These are phyloP conservation scores for Schoenoplectus tabernaemontani DNA, from an alignment of 202 grass and related monocot species.

Conservation along the genomic window DNA sequence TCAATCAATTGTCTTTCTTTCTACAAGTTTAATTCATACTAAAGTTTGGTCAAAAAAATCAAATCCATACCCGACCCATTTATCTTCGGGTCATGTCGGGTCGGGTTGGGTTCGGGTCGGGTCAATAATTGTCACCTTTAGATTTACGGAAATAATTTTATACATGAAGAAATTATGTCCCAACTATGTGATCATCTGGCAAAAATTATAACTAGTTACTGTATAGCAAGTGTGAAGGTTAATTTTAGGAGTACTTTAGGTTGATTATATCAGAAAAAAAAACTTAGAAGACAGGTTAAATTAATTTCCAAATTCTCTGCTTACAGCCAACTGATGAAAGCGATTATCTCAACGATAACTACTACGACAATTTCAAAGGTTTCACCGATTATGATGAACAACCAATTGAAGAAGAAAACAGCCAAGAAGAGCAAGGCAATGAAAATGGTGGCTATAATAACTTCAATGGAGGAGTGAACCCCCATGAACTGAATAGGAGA, in stretches of 20 bases:
- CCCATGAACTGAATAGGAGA: slow-evolving; percentile 55
- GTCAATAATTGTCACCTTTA: too few species aligned
- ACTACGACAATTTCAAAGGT: slow-evolving; percentile 1
- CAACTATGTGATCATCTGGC: not conserved
- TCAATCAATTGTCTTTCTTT: not conserved
- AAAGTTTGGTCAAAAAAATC: too few species aligned
- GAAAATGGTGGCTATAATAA: not conserved
- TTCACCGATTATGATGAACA: not conserved
- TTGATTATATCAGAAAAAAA: not conserved
- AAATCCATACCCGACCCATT: too few species aligned
- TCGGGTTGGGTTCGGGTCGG: too few species aligned
- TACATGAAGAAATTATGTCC: not conserved
- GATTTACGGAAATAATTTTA: not conserved
- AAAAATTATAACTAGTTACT: too few species aligned
- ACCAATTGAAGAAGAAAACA: not conserved
- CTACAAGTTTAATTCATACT: not conserved
- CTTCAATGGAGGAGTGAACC: slow-evolving; percentile 37
- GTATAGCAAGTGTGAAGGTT: not conserved
- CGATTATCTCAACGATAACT: slow-evolving; percentile 18
- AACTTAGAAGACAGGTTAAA: not conserved
- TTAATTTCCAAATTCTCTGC: not conserved
- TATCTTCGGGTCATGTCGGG: too few species aligned
- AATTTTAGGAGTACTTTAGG: not conserved
- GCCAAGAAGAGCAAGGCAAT: not conserved
- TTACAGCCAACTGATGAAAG: slow-evolving; percentile 2